Percentiles rank a stretch among this genome's conserved stretches.
phyloP scores from a whole-genome alignment of 176 grass and related monocot species.

The Phragmites australis region DNA sequence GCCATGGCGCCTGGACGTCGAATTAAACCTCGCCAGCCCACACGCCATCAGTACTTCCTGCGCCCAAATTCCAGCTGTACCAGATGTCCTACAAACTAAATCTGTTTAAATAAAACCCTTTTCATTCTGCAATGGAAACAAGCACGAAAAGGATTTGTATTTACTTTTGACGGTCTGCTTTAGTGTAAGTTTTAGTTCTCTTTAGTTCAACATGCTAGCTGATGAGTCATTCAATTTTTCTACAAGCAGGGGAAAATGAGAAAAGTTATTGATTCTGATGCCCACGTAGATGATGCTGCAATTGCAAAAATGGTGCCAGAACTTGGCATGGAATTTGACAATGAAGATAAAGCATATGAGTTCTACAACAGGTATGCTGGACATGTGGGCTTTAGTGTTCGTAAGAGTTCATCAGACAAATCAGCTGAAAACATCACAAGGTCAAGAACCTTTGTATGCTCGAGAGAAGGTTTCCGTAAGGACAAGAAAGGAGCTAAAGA shows the following conservation, averaged over 20 bases:
- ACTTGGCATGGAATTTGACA: slow-evolving; percentile 80
- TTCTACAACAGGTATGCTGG: slow-evolving; percentile 93
- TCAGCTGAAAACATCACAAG: slow-evolving; percentile 79
- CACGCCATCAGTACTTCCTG: too few relatives aligned
- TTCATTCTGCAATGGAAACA: background rate
- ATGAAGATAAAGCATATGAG: slow-evolving; percentile 84
- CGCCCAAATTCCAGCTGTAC: too few relatives aligned
- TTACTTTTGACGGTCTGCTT: background rate
- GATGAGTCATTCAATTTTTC: background rate
- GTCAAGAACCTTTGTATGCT: slow-evolving; percentile 93
- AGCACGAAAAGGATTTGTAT: background rate
- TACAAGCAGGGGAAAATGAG: slow-evolving; percentile 76
- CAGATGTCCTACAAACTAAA: too few relatives aligned
- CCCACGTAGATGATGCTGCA: slow-evolving; percentile 50
- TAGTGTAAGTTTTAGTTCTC: slow-evolving; percentile 12
- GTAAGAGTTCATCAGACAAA: slow-evolving; percentile 93
- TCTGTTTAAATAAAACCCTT: background rate
- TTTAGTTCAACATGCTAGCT: slow-evolving; percentile 20
- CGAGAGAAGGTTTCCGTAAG: slow-evolving; percentile 90
- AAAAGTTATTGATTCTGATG: slow-evolving; percentile 76
- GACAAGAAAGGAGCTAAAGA: slow-evolving; percentile 91
- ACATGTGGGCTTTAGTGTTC: slow-evolving; percentile 80
- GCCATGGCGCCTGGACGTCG: too few relatives aligned
- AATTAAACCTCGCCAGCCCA: too few relatives aligned
- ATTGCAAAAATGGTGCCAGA: slow-evolving; percentile 61